Evolutionary conservation across 768 basidiomycete species (phyloP), one percentile per base, ranked within the genome.

Genomic region (Boletus vermiculosoides): DNA sequence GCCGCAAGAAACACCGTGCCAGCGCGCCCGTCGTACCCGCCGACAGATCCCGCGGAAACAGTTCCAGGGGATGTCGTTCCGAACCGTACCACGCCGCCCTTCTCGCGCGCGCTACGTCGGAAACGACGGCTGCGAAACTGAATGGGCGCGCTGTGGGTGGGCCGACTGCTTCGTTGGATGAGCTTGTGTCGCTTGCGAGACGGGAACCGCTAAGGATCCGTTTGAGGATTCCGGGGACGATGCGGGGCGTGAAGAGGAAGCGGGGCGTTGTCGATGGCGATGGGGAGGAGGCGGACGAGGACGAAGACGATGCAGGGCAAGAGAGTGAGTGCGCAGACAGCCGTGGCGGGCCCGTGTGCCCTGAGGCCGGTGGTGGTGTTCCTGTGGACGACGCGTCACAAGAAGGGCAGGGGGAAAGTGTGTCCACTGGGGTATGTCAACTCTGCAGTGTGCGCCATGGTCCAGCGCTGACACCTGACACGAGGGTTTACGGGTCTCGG

Each of bases 211-310:
- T 56, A 4, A 61, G 44, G 53, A 62, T 63, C n/a, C 28, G 12
- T 5, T 5, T 60, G 7, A 61, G 33, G 40, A 2, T 63, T 25
- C 62, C 60, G 13, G 56, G 28, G 13, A 12, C 28, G 8, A n/a
- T 58, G 55, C 52, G 36, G 11, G 20, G 44, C 4, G 5, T 42
- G 59, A 66, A 71, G 50, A 37, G 66, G 54, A 68, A 66, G 33
- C 31, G 55, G 34, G 25, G 31, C 39, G 50, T 4, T 9, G 46
- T 25, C 0, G 48, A 28, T 15, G 46, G 7, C 2, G 47, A n/a
- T 18, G 47, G 1, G 8, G 25, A n/a, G 23, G 47, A 3, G 8
- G 23, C 7, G 6, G 22, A 15, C 5, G 30, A 5, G 20, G 20
- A 16, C 0, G 11, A 30, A 8, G 31, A 8, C 8, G 20, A 11